Evolutionary conservation across 768 basidiomycete genomes (phyloP).

Genomic region (Mycena galericulata): DNA sequence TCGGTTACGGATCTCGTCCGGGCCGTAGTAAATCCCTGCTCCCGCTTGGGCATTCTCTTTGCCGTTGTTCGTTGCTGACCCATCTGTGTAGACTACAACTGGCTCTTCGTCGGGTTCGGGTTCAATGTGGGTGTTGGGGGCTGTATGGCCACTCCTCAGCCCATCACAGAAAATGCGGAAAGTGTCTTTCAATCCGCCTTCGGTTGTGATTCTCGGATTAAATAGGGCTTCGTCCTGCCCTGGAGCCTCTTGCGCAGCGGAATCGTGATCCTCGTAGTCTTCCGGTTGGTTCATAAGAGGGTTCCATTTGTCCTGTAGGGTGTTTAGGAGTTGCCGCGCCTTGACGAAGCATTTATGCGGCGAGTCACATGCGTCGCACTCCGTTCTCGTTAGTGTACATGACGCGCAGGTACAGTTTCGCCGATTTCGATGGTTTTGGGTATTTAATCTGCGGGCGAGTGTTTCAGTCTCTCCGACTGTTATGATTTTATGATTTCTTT

Average conservation of each 20-base stretch:
- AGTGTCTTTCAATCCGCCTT: no score
- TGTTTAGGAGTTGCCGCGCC: neutral
- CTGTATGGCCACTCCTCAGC: neutral
- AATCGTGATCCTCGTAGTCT: neutral
- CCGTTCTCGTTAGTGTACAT: neutral
- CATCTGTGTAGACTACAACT: slow-evolving; percentile 24
- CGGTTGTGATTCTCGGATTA: neutral
- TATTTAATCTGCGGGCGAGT: neutral
- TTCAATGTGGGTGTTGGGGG: neutral
- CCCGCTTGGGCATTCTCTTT: slow-evolving; percentile 8
- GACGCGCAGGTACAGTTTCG: neutral
- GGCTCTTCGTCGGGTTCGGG: neutral
- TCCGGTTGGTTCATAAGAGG: neutral
- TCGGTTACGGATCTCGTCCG: slow-evolving; percentile 6
- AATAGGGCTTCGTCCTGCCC: neutral
- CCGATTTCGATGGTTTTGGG: neutral
- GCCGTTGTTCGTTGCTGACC: slow-evolving; percentile 27
- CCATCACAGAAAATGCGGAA: no score
- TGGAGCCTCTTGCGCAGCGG: neutral
- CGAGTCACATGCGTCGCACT: neutral
- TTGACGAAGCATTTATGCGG: slow-evolving; percentile 14
- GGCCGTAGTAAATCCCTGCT: slow-evolving; percentile 8
- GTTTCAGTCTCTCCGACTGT: neutral
- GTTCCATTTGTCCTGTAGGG: slow-evolving; percentile 13
- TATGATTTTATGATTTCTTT: neutral